These are phyloP conservation scores for Debaryomyces sp. DNA, from an alignment of 1,139 yeast species.

Conservation along the genomic window DNA sequence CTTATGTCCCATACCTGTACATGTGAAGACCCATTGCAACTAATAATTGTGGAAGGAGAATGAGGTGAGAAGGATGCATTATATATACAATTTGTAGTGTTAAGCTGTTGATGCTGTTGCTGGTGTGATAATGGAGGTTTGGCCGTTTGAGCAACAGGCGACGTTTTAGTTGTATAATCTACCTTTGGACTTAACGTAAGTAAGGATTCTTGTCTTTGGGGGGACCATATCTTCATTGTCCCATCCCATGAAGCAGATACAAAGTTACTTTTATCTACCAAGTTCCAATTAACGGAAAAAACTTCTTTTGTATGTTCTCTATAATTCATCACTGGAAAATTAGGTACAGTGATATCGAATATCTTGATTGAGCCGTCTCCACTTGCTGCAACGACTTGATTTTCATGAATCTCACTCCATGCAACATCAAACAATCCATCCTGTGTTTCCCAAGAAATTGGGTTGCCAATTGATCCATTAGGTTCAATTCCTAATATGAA, in stretches of 20 bases:
- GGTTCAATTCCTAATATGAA: slow-evolving; percentile 68
- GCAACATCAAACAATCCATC: slow-evolving; percentile 88
- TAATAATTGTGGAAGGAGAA: slow-evolving; percentile 67
- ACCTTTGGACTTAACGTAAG: slow-evolving; percentile 54
- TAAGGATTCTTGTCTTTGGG: slow-evolving; percentile 60
- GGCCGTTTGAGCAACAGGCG: slow-evolving; percentile 25
- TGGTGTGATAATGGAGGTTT: slow-evolving; percentile 40
- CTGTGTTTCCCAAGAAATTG: slow-evolving; percentile 79
- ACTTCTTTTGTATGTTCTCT: slow-evolving; percentile 85
- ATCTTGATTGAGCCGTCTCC: slow-evolving; percentile 90
- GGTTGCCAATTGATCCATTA: slow-evolving; percentile 60
- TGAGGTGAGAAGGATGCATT: slow-evolving; percentile 87
- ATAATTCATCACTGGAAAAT: slow-evolving; percentile 76
- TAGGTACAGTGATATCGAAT: slow-evolving; percentile 69
- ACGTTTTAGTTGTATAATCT: slow-evolving; percentile 31
- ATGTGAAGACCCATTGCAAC: slow-evolving; percentile 81
- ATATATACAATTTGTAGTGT: slow-evolving; percentile 62
- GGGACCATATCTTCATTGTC: slow-evolving; percentile 72
- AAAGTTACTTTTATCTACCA: slow-evolving; percentile 72
- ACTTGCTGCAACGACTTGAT: slow-evolving; percentile 77
- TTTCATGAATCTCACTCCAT: slow-evolving; percentile 91
- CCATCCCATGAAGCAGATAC: slow-evolving; percentile 94
- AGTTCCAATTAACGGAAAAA: slow-evolving; percentile 86
- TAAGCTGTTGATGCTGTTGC: slow-evolving; percentile 29
- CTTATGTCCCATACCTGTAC: slow-evolving; percentile 87